Evolutionary conservation across 2,329 filamentous ascomycete species (phyloP).

Genomic region (Aulographum hederae): DNA sequence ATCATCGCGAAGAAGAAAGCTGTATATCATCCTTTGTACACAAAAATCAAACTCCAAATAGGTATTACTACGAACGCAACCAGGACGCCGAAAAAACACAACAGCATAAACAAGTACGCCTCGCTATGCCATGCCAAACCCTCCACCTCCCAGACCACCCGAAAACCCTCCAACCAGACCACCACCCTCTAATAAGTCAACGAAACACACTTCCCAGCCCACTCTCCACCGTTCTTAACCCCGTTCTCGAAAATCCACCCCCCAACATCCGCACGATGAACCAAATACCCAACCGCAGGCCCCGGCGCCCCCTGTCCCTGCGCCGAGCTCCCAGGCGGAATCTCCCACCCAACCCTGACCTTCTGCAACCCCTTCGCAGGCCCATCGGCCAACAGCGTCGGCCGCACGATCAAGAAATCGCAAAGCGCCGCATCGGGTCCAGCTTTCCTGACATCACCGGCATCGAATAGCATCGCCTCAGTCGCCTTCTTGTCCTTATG

Average conservation of each 20-base stretch:
- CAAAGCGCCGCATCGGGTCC: slow-evolving; percentile 9
- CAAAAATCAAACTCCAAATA: no score
- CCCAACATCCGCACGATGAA: slow-evolving; percentile 21
- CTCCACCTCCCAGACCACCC: no score
- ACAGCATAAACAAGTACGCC: no score
- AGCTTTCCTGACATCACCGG: slow-evolving; percentile 7
- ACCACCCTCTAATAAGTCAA: slow-evolving; percentile 15
- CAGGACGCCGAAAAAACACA: no score
- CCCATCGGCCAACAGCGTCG: slow-evolving; percentile 18
- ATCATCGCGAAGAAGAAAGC: no score
- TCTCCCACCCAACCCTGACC: slow-evolving; percentile 17
- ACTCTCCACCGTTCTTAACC: slow-evolving; percentile 10
- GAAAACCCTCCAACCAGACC: no score
- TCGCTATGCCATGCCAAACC: no score
- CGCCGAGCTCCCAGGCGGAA: no score
- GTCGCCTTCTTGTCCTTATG: slow-evolving; percentile 22
- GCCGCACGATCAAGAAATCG: slow-evolving; percentile 17
- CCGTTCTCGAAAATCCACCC: slow-evolving; percentile 19
- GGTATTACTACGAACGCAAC: no score
- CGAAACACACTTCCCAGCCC: slow-evolving; percentile 14
- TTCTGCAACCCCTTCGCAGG: slow-evolving; percentile 10
- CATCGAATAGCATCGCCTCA: slow-evolving; percentile 15
- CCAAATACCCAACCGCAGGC: slow-evolving; percentile 19
- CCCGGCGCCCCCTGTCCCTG: slow-evolving; percentile 9
- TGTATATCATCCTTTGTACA: no score